Percentiles rank a stretch among this genome's conserved stretches.
phyloP scores from a whole-genome alignment of 177 flowering plant genomes.

The Tripterygium wilfordii region DNA sequence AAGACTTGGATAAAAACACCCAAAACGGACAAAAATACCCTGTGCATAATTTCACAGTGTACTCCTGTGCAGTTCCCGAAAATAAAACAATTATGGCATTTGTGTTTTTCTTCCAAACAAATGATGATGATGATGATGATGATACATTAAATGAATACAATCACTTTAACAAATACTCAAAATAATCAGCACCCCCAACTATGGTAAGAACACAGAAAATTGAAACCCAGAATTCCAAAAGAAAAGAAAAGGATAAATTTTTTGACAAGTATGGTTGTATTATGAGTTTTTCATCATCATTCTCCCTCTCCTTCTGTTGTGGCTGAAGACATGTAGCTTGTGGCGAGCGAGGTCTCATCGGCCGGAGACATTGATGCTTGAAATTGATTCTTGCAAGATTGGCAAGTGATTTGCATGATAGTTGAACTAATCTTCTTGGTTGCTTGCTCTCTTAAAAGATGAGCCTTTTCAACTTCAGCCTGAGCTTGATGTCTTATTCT shows the following conservation, averaged over 20 bases:
- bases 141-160: conserved; percentile 1
- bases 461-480: conserved; percentile 50
- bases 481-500: conserved; percentile 59
- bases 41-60: too few relatives aligned
- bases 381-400: conserved; percentile 50
- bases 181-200: conserved; percentile 6
- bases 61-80: too few relatives aligned
- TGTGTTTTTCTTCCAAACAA: background rate
- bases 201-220: too few relatives aligned
- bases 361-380: conserved; percentile 19
- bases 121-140: conserved; percentile 1
- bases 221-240: background rate
- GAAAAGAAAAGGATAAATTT: background rate
- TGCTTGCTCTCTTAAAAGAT: conserved; percentile 42
- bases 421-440: conserved; percentile 44
- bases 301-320: conserved; percentile 41
- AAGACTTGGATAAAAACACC: too few relatives aligned
- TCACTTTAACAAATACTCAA: too few relatives aligned
- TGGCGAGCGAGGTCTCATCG: conserved; percentile 35
- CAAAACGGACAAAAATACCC: too few relatives aligned
- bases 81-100: background rate
- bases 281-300: background rate
- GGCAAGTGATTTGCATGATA: conserved; percentile 54
- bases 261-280: background rate
- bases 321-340: conserved; percentile 48